A percentile compares a stretch with the other conserved stretches of the same genome.
These are phyloP conservation scores for Arthrobotrys sphaeroides DNA, from an alignment of 2,329 filamentous ascomycete genomes.

Conservation along the genomic window DNA sequence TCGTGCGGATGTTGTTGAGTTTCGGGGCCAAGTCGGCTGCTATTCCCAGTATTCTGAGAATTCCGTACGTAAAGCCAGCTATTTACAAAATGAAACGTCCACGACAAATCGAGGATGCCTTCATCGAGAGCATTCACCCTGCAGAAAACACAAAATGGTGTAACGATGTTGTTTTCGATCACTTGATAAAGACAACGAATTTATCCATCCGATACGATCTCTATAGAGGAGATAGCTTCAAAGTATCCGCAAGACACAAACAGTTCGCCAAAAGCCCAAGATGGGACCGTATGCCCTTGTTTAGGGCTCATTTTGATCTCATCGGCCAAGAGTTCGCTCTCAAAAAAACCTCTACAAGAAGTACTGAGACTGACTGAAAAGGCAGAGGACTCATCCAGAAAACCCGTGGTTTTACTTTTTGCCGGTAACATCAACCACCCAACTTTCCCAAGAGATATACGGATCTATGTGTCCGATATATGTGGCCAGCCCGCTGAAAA, in stretches of 20 bases:
- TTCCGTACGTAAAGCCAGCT: not conserved
- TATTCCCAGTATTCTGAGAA: not conserved
- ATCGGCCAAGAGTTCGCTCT: not conserved
- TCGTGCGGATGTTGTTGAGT: not conserved
- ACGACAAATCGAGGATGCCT: not conserved
- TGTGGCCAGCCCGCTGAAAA: too few relatives aligned
- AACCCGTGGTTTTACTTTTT: too few relatives aligned
- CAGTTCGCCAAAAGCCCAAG: not conserved
- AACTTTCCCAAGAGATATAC: too few relatives aligned
- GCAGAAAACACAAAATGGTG: too few relatives aligned
- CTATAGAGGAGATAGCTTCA: not conserved
- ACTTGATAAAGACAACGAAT: not conserved
- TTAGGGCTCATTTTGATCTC: not conserved
- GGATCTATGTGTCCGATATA: too few relatives aligned
- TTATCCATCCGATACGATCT: conserved; percentile 6
- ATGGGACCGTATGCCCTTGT: not conserved
- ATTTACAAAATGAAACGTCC: not conserved
- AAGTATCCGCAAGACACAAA: not conserved
- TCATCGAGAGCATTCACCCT: too few relatives aligned
- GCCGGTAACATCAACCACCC: too few relatives aligned
- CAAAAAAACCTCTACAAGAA: not conserved
- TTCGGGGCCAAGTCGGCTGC: not conserved
- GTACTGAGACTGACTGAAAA: not conserved
- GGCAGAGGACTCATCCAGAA: too few relatives aligned
- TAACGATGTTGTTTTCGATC: not conserved